Conservation (phyloP, 768 basidiomycete genomes). For the Tulasnella sp. region DNA sequence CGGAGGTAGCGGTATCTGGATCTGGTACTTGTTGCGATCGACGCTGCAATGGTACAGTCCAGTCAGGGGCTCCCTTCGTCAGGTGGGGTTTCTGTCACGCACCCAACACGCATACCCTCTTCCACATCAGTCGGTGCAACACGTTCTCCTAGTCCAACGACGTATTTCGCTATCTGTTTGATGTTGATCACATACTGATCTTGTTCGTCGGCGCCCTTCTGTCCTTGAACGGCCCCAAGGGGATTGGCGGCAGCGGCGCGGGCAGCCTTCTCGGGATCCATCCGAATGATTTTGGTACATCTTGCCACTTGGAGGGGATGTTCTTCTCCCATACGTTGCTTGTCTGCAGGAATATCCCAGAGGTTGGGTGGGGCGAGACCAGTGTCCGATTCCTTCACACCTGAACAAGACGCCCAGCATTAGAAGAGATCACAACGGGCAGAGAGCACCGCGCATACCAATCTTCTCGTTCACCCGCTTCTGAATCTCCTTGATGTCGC, state of each 20-base stretch:
- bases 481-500: constrained; percentile 91
- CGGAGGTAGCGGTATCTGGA: constrained; percentile 94
- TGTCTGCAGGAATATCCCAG: constrained; percentile 93
- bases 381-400: constrained; percentile 97
- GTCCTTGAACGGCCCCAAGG: constrained; percentile 63
- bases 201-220: constrained; percentile 96
- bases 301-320: constrained; percentile 94
- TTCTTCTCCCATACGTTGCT: constrained; percentile 80
- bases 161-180: constrained; percentile 99
- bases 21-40: constrained; percentile 94
- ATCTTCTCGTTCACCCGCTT: constrained; percentile 97
- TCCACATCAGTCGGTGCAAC: constrained; percentile 98
- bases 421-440: neutral
- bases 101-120: constrained; percentile 99
- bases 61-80: neutral
- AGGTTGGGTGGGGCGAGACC: constrained; percentile 93
- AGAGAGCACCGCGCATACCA: constrained; percentile 35
- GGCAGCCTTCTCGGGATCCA: constrained; percentile 64
- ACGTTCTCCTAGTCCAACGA: constrained; percentile 91
- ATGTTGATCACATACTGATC: constrained; percentile 99
- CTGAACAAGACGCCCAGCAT: constrained; percentile 26
- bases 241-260: constrained; percentile 71
- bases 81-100: constrained; percentile 23
- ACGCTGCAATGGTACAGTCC: constrained; percentile 42
- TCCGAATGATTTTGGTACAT: constrained; percentile 94